Conservation (phyloP, 257 asterid species). For the Petrea volubilis region DNA sequence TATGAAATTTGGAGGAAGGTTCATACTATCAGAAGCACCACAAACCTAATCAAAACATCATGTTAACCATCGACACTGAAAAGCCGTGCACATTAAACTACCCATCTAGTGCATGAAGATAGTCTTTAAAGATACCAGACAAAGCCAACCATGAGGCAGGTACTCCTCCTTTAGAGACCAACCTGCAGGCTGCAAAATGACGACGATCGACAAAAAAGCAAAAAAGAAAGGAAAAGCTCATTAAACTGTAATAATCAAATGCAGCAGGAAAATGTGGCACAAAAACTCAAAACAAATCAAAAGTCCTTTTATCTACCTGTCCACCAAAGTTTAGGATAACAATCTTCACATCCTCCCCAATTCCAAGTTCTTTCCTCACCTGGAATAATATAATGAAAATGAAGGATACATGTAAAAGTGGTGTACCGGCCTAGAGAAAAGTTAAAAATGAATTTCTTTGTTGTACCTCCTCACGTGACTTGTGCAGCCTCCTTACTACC, state of each 20-base stretch:
- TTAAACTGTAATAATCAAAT: background rate
- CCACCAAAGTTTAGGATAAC: conserved; percentile 98
- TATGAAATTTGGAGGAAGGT: conserved; percentile 84
- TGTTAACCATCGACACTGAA: conserved; percentile 7
- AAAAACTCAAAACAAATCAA: background rate
- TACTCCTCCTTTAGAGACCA: conserved; percentile 93
- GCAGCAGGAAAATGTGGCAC: background rate
- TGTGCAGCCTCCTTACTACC: conserved; percentile 96
- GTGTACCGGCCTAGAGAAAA: background rate
- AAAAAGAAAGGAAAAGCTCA: background rate
- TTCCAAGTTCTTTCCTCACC: conserved; percentile 88
- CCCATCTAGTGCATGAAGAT: background rate
- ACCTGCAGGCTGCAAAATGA: conserved; percentile 83
- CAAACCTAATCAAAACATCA: conserved; percentile 62
- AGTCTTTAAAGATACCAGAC: conserved; percentile 64
- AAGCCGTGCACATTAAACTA: conserved; percentile 1
- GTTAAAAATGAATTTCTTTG: conserved; percentile 2
- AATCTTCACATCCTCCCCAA: conserved; percentile 73
- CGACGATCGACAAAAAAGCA: background rate
- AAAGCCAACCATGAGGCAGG: conserved; percentile 94
- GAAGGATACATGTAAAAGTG: conserved; percentile 10
- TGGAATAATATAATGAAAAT: conserved; percentile 31
- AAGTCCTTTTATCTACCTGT: conserved; percentile 52
- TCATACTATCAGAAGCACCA: conserved; percentile 84
- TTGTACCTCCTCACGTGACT: conserved; percentile 71